phyloP scores from a whole-genome alignment of 1,139 yeast genomes.

The Candida gigantensis region DNA sequence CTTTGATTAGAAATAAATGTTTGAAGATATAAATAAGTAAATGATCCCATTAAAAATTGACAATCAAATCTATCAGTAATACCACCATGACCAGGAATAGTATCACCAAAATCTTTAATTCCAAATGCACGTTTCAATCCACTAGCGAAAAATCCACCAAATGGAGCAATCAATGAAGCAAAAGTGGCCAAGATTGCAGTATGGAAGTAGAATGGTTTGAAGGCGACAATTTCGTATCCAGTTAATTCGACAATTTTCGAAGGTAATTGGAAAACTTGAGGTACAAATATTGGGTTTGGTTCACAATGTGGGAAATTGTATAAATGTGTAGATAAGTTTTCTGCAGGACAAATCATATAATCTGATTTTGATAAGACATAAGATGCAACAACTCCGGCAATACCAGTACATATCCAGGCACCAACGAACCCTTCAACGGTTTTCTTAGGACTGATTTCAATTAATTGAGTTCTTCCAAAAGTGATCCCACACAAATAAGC shows the following conservation, averaged over 20 bases:
- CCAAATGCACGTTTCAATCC: slow-evolving; percentile 97
- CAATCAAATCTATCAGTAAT: slow-evolving; percentile 97
- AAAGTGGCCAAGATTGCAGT: slow-evolving; percentile 84
- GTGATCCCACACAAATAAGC: slow-evolving; percentile 97
- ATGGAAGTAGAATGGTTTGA: slow-evolving; percentile 90
- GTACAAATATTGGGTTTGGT: slow-evolving; percentile 82
- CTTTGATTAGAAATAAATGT: slow-evolving; percentile 80
- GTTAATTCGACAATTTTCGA: slow-evolving; percentile 52
- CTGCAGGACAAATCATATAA: slow-evolving; percentile 88
- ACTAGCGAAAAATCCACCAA: slow-evolving; percentile 97
- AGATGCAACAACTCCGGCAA: slow-evolving; percentile 70
- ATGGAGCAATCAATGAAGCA: slow-evolving; percentile 97
- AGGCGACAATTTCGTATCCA: slow-evolving; percentile 46
- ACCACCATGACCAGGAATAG: slow-evolving; percentile 88
- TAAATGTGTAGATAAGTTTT: slow-evolving; percentile 57
- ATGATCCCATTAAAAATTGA: slow-evolving; percentile 97
- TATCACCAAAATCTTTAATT: slow-evolving; percentile 49
- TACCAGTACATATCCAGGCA: slow-evolving; percentile 92
- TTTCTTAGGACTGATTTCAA: slow-evolving; percentile 93
- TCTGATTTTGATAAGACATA: slow-evolving; percentile 62
- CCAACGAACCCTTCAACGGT: slow-evolving; percentile 98
- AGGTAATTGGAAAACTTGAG: slow-evolving; percentile 78
- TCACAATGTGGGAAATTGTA: slow-evolving; percentile 61
- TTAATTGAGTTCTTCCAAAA: slow-evolving; percentile 89
- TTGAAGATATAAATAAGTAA: slow-evolving; percentile 87